Base-by-base conservation (phyloP, 768 basidiomycete genomes). In the Amanita exitialis region DNA sequence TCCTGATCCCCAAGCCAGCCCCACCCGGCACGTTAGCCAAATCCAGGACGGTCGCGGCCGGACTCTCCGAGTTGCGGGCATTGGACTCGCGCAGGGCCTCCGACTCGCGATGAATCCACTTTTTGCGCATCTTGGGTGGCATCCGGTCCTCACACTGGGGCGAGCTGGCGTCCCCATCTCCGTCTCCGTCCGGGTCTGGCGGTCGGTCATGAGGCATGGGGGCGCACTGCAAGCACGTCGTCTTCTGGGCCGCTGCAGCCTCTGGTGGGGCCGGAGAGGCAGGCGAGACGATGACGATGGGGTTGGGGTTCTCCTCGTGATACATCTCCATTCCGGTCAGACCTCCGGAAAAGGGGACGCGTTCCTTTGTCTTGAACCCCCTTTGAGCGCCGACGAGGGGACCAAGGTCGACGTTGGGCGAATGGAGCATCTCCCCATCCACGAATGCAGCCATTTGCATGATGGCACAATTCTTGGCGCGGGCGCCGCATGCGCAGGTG, bases 401-500 rank as follows among this genome's bases (percentile, higher is more conserved):
- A 12, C 85, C 85, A 1, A 86, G 58, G 60, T 86, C 77, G 0
- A 74, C 21, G n/a, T 20, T 37, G 23, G n/a, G 7, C 4, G 49
- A n/a, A 25, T 12, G 38, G 32, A 15, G 21, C 23, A 36, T 47
- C 15, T 56, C 58, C 30, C 61, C 61, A 36, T 69, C 63, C 28
- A 85, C 81, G 54, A 86, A 80, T n/a, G 69, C 69, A 12, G 76
- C 77, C 76, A 86, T 82, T n/a, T 77, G 72, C 10, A 67, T 70
- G 21, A 84, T 62, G 2, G 78, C 83, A 57, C 86, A 89, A 47
- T 83, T 79, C 28, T 69, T 70, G 3, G 82, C 73, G 4, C 70
- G 70, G 8, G 76, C 69, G 5, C 86, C 86, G 55, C 86, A 88
- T 0, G 86, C 86, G 49, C 86, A 88, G 1, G 82, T 82, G 3